Evolutionary conservation across 2,329 filamentous ascomycete species (phyloP), one percentile per base, ranked within the genome.

Genomic region (Cladophialophora psammophila): DNA sequence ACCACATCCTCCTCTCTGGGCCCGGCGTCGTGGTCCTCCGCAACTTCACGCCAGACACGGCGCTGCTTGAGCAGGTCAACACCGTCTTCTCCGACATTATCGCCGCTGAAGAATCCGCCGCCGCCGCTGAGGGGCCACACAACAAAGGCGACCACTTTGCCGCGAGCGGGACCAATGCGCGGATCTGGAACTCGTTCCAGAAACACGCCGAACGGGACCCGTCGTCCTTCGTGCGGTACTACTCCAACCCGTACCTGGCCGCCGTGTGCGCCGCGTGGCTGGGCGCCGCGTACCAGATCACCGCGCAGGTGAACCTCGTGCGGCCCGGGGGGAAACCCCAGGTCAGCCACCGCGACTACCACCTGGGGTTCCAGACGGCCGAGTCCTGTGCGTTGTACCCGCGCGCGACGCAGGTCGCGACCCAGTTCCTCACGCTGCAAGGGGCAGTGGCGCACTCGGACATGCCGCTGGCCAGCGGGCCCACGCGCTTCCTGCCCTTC

Each of bases 161-260:
- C 1, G 76, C 81, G 4, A 79, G 80, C 1, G 84, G 84, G 26
- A 80, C 81, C 31, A 90, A 90, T 73, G 81, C 85, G 62, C 82
- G 88, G 9, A 88, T 90, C 77, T 90, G 87, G 87, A 90, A 90
- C 77, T 87, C 87, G 0, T 87, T 89, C 76, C 83, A 83, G 69
- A 90, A 90, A 73, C 87, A 89, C 72, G 84, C 81, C 20, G 74
- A 85, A 1, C 73, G 77, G 34, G 82, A 87, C 68, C 83, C 87
- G 0, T 52, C 73, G 0, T 85, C 83, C 0, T 90, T 90, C 72
- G 67, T 85, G 0, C 66, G 74, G 6, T 89, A 90, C 79, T 89
- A 87, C 75, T 81, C 85, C 4, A 89, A 89, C 69, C 86, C 86
- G 0, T 88, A 84, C 79, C 80, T 90, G 2, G 76, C 79, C 0